Conservation (phyloP, 257 asterid species). For the Solanum medicagineum region DNA sequence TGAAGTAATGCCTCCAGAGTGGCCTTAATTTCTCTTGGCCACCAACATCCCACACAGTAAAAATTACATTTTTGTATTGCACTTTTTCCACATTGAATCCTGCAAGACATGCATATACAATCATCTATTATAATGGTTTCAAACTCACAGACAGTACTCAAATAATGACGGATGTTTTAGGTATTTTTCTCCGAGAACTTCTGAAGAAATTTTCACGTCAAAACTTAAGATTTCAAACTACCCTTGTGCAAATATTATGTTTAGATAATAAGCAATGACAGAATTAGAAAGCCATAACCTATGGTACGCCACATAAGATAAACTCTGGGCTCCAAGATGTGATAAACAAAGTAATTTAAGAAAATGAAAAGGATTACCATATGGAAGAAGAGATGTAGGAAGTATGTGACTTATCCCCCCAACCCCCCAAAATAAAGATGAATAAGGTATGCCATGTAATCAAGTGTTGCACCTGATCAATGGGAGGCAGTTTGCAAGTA, state of each 20-base stretch:
- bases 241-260: not conserved
- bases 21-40: conserved; percentile 96
- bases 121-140: conserved; percentile 1
- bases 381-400: not conserved
- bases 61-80: conserved; percentile 82
- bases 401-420: not conserved
- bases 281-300: not conserved
- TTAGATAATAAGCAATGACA: not conserved
- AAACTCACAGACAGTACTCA: not conserved
- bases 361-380: not conserved
- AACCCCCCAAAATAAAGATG: not conserved
- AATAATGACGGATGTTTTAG: not conserved
- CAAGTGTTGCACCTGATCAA: not conserved
- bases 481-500: not conserved
- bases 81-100: conserved; percentile 98
- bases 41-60: conserved; percentile 99
- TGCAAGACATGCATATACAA: conserved; percentile 24
- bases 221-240: not conserved
- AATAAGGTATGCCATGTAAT: not conserved
- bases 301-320: not conserved
- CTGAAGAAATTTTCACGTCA: not conserved
- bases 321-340: not conserved
- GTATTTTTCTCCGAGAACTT: not conserved
- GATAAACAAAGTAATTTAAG: not conserved
- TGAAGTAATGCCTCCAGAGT: conserved; percentile 94